Evolutionary conservation across 2,329 filamentous ascomycete species (phyloP).

Genomic region (Seiridium unicorne): DNA sequence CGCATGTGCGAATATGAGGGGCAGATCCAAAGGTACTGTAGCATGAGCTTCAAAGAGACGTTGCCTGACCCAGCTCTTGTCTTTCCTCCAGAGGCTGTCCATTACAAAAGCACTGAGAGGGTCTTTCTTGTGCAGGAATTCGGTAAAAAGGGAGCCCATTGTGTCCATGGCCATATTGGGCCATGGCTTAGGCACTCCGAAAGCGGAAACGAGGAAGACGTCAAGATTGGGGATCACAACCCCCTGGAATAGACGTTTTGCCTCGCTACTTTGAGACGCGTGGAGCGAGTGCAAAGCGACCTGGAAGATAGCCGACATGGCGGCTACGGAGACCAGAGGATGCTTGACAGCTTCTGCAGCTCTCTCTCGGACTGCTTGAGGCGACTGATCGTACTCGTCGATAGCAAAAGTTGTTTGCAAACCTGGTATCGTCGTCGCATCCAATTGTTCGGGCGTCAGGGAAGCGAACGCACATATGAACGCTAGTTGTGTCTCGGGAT

Average conservation of each 20-base stretch:
- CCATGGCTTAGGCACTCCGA: slow-evolving; percentile 77
- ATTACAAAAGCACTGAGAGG: slow-evolving; percentile 84
- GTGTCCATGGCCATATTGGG: slow-evolving; percentile 72
- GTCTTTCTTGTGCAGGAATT: slow-evolving; percentile 77
- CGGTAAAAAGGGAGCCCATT: slow-evolving; percentile 73
- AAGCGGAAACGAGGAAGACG: slow-evolving; percentile 76
- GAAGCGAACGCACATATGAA: slow-evolving; percentile 87
- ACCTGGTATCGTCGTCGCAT: slow-evolving; percentile 80
- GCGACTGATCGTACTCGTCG: slow-evolving; percentile 51
- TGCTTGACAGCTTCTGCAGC: slow-evolving; percentile 70
- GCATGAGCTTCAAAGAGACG: slow-evolving; percentile 78
- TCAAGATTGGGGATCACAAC: slow-evolving; percentile 72
- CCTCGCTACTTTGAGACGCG: slow-evolving; percentile 61
- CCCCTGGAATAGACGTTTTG: slow-evolving; percentile 64
- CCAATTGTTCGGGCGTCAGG: slow-evolving; percentile 70
- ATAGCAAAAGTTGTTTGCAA: slow-evolving; percentile 74
- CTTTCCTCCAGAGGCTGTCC: slow-evolving; percentile 87
- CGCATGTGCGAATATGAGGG: slow-evolving; percentile 75
- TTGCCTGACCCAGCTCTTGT: slow-evolving; percentile 81
- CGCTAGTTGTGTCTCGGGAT: slow-evolving; percentile 86
- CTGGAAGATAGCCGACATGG: slow-evolving; percentile 68
- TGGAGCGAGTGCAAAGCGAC: slow-evolving; percentile 61
- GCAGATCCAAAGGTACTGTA: slow-evolving; percentile 64
- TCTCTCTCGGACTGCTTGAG: slow-evolving; percentile 48
- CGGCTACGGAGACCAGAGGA: slow-evolving; percentile 84